Evolutionary conservation across 2,329 filamentous ascomycete genomes (phyloP).

Genomic region (Amphichorda felina): DNA sequence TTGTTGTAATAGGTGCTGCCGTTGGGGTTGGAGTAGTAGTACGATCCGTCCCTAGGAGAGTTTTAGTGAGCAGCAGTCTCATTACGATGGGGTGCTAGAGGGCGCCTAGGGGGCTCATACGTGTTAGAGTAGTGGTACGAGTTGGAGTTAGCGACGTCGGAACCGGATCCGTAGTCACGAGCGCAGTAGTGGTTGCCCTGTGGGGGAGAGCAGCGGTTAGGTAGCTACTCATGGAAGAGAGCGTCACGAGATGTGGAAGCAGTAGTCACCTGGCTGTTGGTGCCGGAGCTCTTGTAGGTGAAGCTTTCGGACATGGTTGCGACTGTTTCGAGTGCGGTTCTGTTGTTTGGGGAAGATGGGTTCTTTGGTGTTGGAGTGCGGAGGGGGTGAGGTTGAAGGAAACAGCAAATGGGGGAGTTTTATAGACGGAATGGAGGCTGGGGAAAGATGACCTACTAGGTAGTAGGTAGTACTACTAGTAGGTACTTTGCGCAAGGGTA

Average conservation of each 20-base stretch:
- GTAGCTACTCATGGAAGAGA: neutral
- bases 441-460: no score
- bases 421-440: no score
- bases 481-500: no score
- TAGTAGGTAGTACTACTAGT: no score
- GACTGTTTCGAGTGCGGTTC: neutral
- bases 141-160: constrained; percentile 44
- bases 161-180: constrained; percentile 48
- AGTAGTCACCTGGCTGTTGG: constrained; percentile 44
- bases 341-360: no score
- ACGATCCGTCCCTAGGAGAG: constrained; percentile 44
- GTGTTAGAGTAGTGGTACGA: constrained; percentile 57
- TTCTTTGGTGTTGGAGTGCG: no score
- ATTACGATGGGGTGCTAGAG: neutral
- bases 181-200: constrained; percentile 59
- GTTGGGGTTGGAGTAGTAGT: constrained; percentile 62
- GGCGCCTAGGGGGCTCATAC: constrained; percentile 19
- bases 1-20: constrained; percentile 58
- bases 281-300: constrained; percentile 39
- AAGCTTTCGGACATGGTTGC: constrained; percentile 14
- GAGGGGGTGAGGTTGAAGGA: no score
- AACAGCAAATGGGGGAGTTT: no score
- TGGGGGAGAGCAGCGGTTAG: neutral
- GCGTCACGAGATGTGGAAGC: neutral
- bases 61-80: no score